Evolutionary conservation across 805 yeast genomes (phyloP).

Genomic region (Suhomyces tanzawaensis): DNA sequence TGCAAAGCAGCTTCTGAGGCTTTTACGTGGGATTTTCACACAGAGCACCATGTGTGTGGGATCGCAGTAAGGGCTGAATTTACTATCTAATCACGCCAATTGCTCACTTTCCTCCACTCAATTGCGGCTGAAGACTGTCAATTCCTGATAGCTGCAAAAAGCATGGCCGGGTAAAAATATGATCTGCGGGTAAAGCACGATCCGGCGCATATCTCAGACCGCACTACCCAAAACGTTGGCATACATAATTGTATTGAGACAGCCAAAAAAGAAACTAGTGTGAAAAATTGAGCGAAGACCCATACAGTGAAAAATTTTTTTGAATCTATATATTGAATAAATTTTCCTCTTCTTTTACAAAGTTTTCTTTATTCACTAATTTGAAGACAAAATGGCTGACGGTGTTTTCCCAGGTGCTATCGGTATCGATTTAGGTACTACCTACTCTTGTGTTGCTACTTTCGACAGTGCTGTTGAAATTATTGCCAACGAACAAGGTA

Average conservation of each 20-base stretch:
- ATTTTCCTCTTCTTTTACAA: slow-evolving; percentile 5
- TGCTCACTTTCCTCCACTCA: too few relatives aligned
- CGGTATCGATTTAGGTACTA: slow-evolving; percentile 54
- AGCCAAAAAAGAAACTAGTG: slow-evolving; percentile 2
- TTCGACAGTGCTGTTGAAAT: slow-evolving; percentile 49
- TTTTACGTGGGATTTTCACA: too few relatives aligned
- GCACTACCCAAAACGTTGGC: not conserved
- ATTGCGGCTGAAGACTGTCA: too few relatives aligned
- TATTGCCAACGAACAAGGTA: slow-evolving; percentile 52
- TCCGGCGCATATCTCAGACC: not conserved
- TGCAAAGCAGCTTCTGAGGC: too few relatives aligned
- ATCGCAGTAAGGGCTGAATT: too few relatives aligned
- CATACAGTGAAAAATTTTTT: slow-evolving; percentile 16
- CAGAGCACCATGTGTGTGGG: too few relatives aligned
- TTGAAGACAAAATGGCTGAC: slow-evolving; percentile 72
- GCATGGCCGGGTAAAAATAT: slow-evolving; percentile 3
- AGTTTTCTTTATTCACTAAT: slow-evolving; percentile 9
- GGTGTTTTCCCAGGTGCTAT: slow-evolving; percentile 96
- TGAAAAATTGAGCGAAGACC: slow-evolving; percentile 7
- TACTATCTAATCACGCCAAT: too few relatives aligned
- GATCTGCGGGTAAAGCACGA: not conserved
- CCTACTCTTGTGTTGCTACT: slow-evolving; percentile 52
- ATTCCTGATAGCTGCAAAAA: slow-evolving; percentile 1
- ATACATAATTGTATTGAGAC: not conserved
- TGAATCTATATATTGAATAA: slow-evolving; percentile 6